Base-by-base conservation (phyloP, 441 rosid species). In the Arabidopsis hybrid region DNA sequence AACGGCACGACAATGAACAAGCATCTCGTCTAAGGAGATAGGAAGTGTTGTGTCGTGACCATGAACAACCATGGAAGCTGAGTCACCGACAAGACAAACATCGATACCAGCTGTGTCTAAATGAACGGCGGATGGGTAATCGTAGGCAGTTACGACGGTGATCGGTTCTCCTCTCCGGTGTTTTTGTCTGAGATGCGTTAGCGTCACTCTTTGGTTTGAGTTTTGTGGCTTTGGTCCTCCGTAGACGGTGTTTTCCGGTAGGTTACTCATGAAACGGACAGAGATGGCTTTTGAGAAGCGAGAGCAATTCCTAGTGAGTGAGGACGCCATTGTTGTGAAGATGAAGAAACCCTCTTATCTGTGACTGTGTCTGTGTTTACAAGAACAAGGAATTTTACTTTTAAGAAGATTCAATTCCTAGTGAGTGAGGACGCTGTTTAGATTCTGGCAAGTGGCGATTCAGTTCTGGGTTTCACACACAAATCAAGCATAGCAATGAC, bases 11-110 rank as follows among this genome's bases (percentile, higher is more conserved):
- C 53, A 49, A 18, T 49, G 53, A 5, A 49, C 53, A 18, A 49
- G 53, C 53, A 49, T 17, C 26, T 49, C 53, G 6, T 49, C 53
- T 17, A 49, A 49, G 53, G 53, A 49, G 53, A 49, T 49, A 49
- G 53, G 53, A 17, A 49, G 29, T 8, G 53, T 49, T 7, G 53
- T 49, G 29, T 49, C 53, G 12, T 17, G 29, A 18, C 53, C 53
- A 18, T 49, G 53, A 49, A 49, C 53, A 49, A 49, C 53, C 53
- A 49, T 49, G 2, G 53, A 16, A 17, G 53, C 53, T 0, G 53
- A 49, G 29, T 49, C 53, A 3, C 53, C 53, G 6, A 49, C 53
- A 49, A 49, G 53, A 49, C 53, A 49, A 49, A 49, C 53, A 17
- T 49, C 53, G 6, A 49, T 49, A 4, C 53, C 53, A 8, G 53